These are phyloP conservation scores for Myriosclerotinia scirpicola DNA, from an alignment of 2,329 filamentous ascomycete genomes.

Conservation along the genomic window DNA sequence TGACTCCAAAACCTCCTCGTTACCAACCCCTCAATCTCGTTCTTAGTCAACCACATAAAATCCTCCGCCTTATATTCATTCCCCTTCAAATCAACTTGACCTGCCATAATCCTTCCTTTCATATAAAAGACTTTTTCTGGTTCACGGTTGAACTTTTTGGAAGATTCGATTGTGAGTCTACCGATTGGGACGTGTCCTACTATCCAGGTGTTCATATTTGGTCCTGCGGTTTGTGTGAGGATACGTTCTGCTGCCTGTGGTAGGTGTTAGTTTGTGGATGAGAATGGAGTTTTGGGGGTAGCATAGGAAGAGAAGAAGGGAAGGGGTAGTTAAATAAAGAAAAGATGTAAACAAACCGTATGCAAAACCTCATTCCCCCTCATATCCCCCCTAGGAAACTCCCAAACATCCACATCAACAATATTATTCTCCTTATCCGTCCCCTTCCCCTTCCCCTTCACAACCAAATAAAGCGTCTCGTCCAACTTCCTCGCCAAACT, in stretches of 20 bases:
- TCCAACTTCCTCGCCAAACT: constrained; percentile 79
- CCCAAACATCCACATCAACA: constrained; percentile 64
- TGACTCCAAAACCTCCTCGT: constrained; percentile 67
- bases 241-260: constrained; percentile 77
- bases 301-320: background rate
- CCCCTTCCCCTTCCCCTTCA: constrained; percentile 54
- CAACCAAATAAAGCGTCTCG: constrained; percentile 82
- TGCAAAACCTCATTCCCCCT: constrained; percentile 73
- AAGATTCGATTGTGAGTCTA: constrained; percentile 63
- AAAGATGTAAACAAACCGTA: constrained; percentile 59
- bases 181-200: constrained; percentile 88
- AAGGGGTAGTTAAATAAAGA: constrained; percentile 1
- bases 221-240: constrained; percentile 72
- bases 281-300: background rate
- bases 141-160: constrained; percentile 46
- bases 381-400: constrained; percentile 74
- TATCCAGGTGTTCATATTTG: constrained; percentile 99
- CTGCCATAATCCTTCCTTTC: constrained; percentile 94
- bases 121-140: constrained; percentile 93
- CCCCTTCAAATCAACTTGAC: constrained; percentile 76
- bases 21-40: constrained; percentile 75
- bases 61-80: constrained; percentile 75
- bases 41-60: constrained; percentile 89
- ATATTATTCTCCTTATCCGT: constrained; percentile 38
- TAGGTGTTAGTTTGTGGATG: background rate